Evolutionary conservation across 345 rosid species (phyloP).

Genomic region (Cardamine chenopodiifolia): DNA sequence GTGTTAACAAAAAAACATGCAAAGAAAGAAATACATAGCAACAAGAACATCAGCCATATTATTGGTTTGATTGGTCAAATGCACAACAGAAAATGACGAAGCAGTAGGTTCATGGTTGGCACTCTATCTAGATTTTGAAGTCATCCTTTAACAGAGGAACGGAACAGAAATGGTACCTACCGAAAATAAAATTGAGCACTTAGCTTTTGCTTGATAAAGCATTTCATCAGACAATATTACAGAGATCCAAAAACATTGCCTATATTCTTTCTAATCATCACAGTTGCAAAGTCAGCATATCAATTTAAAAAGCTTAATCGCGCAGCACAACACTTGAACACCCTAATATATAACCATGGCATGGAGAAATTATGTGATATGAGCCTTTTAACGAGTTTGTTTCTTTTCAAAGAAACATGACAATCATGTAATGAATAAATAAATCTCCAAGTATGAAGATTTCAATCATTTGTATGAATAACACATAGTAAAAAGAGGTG

Average conservation of each 20-base stretch:
- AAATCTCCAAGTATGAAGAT: not conserved
- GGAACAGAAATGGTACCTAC: not conserved
- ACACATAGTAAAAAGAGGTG: slow-evolving; percentile 16
- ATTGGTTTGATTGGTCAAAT: not conserved
- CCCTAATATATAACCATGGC: not conserved
- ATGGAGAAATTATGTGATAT: not conserved
- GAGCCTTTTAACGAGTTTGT: not conserved
- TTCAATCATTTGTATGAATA: slow-evolving; percentile 20
- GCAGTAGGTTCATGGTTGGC: not conserved
- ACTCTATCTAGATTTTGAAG: not conserved
- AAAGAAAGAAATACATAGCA: slow-evolving; percentile 5
- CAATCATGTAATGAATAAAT: not conserved
- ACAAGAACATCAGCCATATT: not conserved
- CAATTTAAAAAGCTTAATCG: not conserved
- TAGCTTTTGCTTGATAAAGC: not conserved
- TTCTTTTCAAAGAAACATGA: not conserved
- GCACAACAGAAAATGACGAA: not conserved
- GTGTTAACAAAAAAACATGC: not conserved
- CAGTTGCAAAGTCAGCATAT: slow-evolving; percentile 5
- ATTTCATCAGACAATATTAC: not conserved
- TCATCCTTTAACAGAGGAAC: not conserved
- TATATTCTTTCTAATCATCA: not conserved
- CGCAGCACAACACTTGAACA: slow-evolving; percentile 4
- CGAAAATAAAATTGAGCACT: not conserved
- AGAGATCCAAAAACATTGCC: slow-evolving; percentile 5